phyloP scores from a whole-genome alignment of 1,284 basidiomycete species.

The Hypsizygus ulmarius region DNA sequence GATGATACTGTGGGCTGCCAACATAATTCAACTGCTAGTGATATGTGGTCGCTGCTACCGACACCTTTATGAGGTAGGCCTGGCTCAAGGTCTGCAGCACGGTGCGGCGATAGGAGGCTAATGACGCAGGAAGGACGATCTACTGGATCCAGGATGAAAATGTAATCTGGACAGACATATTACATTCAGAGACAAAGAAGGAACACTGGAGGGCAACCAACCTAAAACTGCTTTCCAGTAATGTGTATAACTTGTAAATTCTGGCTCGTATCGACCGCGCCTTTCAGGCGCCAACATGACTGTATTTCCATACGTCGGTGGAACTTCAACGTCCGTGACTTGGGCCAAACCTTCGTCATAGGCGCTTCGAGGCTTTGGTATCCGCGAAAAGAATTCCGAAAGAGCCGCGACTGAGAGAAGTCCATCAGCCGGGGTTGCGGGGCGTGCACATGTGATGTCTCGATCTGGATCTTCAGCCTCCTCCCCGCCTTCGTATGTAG shows the following conservation, averaged over 20 bases:
- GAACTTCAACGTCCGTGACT: conserved; percentile 15
- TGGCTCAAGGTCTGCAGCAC: conserved; percentile 57
- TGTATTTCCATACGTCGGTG: conserved; percentile 51
- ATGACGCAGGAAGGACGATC: conserved; percentile 44
- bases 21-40: conserved; percentile 58
- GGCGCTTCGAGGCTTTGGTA: conserved; percentile 47
- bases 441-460: conserved; percentile 76
- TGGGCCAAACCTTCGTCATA: conserved; percentile 55
- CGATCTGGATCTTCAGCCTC: conserved; percentile 64
- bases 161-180: conserved; percentile 66
- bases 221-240: conserved; percentile 82
- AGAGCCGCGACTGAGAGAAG: conserved; percentile 69
- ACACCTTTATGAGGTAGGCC: conserved; percentile 81
- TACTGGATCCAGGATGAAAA: conserved; percentile 64
- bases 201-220: conserved; percentile 26
- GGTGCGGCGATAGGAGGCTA: conserved; percentile 66
- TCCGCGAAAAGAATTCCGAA: conserved; percentile 44
- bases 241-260: conserved; percentile 79
- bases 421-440: conserved; percentile 62
- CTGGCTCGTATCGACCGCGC: conserved; percentile 65
- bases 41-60: conserved; percentile 87
- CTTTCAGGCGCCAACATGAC: conserved; percentile 37
- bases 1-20: conserved; percentile 11
- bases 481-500: conserved; percentile 46
- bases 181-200: not conserved